Evolutionary conservation across 352 stramenopile species (phyloP).

Genomic region (Pythium brachiatum): DNA sequence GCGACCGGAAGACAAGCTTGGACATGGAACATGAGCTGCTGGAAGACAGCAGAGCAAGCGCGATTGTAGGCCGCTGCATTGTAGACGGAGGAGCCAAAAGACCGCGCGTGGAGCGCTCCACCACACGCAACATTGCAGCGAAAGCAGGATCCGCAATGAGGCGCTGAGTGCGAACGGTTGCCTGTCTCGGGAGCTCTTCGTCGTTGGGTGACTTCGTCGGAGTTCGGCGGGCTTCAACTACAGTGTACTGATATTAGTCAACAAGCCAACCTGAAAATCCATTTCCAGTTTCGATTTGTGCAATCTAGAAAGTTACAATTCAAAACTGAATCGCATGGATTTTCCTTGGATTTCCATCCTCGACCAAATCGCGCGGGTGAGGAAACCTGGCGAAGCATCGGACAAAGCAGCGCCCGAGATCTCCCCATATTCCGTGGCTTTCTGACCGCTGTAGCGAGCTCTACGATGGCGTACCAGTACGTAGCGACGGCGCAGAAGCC

Average conservation of each 20-base stretch:
- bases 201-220: conserved; percentile 12
- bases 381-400: conserved; percentile 18
- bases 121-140: neutral
- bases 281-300: too few species aligned
- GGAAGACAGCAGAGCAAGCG: too few species aligned
- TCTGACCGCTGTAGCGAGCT: neutral
- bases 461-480: conserved; percentile 86
- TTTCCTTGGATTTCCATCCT: conserved; percentile 6
- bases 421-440: neutral
- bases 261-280: too few species aligned
- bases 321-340: conserved; percentile 24
- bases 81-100: neutral
- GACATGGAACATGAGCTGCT: neutral
- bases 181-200: neutral
- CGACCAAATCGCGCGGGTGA: conserved; percentile 4
- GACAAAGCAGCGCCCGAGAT: neutral
- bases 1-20: neutral
- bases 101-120: neutral
- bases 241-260: too few species aligned
- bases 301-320: too few species aligned
- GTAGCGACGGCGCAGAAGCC: conserved; percentile 93
- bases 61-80: neutral
- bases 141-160: neutral
- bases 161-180: neutral
- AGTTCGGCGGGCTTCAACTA: conserved; percentile 12